Evolutionary conservation across 2,329 filamentous ascomycete species (phyloP), one percentile per base, ranked within the genome.

Genomic region (Phialocephala sp.): DNA sequence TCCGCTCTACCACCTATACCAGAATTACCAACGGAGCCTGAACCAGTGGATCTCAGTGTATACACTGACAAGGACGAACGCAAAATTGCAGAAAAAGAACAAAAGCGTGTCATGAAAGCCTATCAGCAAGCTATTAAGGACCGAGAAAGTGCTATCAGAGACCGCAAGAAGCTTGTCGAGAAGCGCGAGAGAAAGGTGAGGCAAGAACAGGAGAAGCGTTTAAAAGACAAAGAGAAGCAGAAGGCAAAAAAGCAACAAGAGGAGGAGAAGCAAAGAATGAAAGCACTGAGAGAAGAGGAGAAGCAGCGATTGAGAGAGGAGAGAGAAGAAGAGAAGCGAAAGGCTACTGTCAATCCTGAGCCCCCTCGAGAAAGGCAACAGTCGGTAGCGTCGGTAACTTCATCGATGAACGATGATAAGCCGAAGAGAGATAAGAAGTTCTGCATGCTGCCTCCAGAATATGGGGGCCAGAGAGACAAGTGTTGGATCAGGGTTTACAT

Each of bases 401-500:
- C 67, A 22, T 65, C 68, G 8, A 56, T 47, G 1, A 63, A 69
- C 32, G 65, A 69, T 36, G 58, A 69, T 11, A 78, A 73, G 73
- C 73, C 62, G 67, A 76, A 73, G 63, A 72, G 73, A 58, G 73
- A 75, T 37, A 80, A 79, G 70, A 94, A 91, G 73, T 97, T 97
- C 77, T 95, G 93, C 79, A 87, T 89, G 71, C 79, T 94, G 2
- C 92, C 91, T 0, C 78, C 81, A 22, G 82, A 81, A 64, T 79
- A 77, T 54, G 76, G 82, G 60, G 88, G 87, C 8, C 80, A 82
- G 66, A 80, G 83, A 52, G 92, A 97, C 75, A 80, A 85, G 4
- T 86, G 89, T 18, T 97, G 94, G 93, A 81, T 93, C 0, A 83
- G 89, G 54, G 85, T 97, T 2, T 89, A 88, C 72, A 95, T 97